Base-by-base conservation (phyloP, 495 filamentous ascomycete species). In the Pseudotulostoma volvatum region DNA sequence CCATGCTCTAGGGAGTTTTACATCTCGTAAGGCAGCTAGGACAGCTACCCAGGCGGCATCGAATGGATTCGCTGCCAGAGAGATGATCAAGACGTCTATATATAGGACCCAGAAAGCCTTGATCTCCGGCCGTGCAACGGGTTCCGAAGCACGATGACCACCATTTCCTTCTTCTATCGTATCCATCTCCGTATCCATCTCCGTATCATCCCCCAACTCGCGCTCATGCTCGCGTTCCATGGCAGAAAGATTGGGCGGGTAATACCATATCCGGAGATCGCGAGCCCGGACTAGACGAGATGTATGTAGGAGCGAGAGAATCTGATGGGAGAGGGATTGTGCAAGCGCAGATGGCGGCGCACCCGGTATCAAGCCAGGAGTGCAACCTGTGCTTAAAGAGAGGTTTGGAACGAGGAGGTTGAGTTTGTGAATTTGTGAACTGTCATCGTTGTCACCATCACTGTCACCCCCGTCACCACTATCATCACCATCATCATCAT, bases 101-200 rank as follows among this genome's bases (percentile, higher is more conserved):
- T 94, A 94, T 2, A 97, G 74, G 7, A 79, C 76, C 88, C 88
- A 97, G 53, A 84, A 96, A 3, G 76, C 87, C 54, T 83, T 84
- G 21, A 84, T 61, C 48, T 79, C 70, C 50, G 56, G 33, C n/a
- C n/a, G n/a, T 53, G 41, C 32, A 44, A 44, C 13, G 31, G 23
- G 16, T 45, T 28, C 30, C 48, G 40, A 7, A 33, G n/a, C n/a
- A n/a, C n/a, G n/a, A n/a, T n/a, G n/a, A n/a, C 36, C 16, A 18
- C 33, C 11, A 16, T 37, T 18, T 44, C 40, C 53, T 43, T 31
- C 9, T 46, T 33, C 25, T 15, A 37, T 48, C 31, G 31, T 51
- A 38, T 59, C 64, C 43, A 63, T 56, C 35, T 57, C 52, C 5
- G 52, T 54, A 3, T 60, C 55, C 18, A 63, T 62, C 4, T 61